Base-by-base conservation (phyloP, 2,329 filamentous ascomycete genomes). In the Cercospora sesami region DNA sequence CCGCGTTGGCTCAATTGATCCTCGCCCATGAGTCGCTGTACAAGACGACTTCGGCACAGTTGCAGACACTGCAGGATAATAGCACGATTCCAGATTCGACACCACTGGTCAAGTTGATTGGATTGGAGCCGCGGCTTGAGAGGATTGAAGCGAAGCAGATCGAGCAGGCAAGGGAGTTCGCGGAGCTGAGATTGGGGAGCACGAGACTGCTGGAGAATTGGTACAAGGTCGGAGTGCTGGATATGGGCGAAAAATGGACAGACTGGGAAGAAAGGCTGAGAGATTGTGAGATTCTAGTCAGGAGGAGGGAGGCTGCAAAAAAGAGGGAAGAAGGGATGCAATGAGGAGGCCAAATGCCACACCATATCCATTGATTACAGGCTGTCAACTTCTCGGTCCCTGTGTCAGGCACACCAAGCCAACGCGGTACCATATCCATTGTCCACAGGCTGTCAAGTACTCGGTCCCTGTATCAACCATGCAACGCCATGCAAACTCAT, bases 211-310 rank as follows among this genome's bases (percentile, higher is more conserved):
- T 83, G 65, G 78, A 79, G 78, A 78, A 70, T 39, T 96, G 92
- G 90, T 93, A 94, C 79, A 89, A 93, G 77, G 82, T 87, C 26
- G 87, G 88, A 3, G 83, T 95, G 53, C 81, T 96, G 59, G 85
- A 86, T 10, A 87, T 87, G 72, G 90, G 90, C 0, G 86, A 88
- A 72, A 86, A 86, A 67, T 89, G 93, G 81, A 90, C 90, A 23
- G 87, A 90, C 62, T 88, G 90, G 76, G 91, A 96, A 79, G 84
- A 86, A 36, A 83, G 90, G 60, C 79, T 94, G 12, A 86, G 87
- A 78, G 82, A 84, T 68, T 85, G 88, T 7, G 92, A 95, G 80
- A 85, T 87, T 64, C 82, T 83, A 8, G 83, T 94, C 2, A 84
- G 87, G 76, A 85, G 90, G 74, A 83, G 83, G 61, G 91, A 93